Conservation (phyloP, 2,329 filamentous ascomycete genomes). For the Alternaria infectoria region DNA sequence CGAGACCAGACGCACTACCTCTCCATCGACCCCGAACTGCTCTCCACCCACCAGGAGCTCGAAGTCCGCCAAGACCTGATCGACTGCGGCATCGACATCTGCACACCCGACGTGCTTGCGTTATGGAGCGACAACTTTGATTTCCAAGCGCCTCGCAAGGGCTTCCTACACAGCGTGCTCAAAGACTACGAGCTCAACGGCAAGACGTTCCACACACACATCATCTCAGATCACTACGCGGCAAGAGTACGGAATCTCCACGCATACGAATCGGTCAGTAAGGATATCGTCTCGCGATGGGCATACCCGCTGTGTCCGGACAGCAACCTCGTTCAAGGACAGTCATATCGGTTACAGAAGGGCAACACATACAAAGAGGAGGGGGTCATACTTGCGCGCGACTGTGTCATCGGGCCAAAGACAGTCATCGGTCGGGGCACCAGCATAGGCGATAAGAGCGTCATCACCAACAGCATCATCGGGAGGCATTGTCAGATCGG, state of each 20-base stretch:
- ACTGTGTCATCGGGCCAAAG: conserved; percentile 70
- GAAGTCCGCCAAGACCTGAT: conserved; percentile 87
- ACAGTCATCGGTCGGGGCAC: conserved; percentile 80
- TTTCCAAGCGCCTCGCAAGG: conserved; percentile 85
- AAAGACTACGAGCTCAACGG: conserved; percentile 98
- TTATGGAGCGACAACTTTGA: conserved; percentile 98
- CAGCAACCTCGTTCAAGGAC: conserved; percentile 79
- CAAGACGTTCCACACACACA: conserved; percentile 92
- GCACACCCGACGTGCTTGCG: conserved; percentile 91
- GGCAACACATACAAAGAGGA: conserved; percentile 79
- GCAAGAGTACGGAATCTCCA: conserved; percentile 85
- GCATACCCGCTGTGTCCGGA: conserved; percentile 89
- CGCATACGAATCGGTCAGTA: conserved; percentile 87
- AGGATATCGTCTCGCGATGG: conserved; percentile 86
- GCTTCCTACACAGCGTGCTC: conserved; percentile 89
- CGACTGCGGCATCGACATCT: conserved; percentile 95
- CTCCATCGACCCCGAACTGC: conserved; percentile 78
- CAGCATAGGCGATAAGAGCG: conserved; percentile 73
- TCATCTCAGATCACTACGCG: conserved; percentile 82
- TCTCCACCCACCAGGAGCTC: conserved; percentile 75
- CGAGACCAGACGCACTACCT: conserved; percentile 69
- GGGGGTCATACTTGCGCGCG: conserved; percentile 74
- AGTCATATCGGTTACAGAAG: conserved; percentile 74
- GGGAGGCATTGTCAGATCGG: conserved; percentile 88
- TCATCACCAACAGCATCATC: conserved; percentile 77